These are phyloP conservation scores for Elsinoe necatrix DNA, from an alignment of 2,329 filamentous ascomycete genomes.

Conservation along the genomic window DNA sequence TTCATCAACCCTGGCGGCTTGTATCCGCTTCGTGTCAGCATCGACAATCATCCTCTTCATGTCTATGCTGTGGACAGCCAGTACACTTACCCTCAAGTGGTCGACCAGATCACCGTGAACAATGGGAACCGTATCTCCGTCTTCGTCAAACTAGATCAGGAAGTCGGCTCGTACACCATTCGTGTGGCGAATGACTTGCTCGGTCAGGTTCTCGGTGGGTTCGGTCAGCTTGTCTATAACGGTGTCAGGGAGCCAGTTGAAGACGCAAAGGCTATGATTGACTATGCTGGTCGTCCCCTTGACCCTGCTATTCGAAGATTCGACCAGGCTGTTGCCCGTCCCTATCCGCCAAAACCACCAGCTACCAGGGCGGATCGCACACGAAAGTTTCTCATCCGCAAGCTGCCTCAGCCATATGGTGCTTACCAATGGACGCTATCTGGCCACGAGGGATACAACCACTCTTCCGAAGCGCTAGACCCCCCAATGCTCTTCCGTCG, in stretches of 20 bases:
- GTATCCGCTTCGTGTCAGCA: constrained; percentile 13
- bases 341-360: constrained; percentile 18
- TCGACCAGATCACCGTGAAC: constrained; percentile 40
- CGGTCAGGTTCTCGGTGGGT: constrained; percentile 49
- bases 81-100: constrained; percentile 46
- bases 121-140: constrained; percentile 50
- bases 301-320: constrained; percentile 26
- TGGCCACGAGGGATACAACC: constrained; percentile 18
- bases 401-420: constrained; percentile 19
- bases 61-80: constrained; percentile 33
- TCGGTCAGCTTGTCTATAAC: constrained; percentile 42
- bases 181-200: constrained; percentile 38
- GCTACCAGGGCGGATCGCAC: constrained; percentile 18
- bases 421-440: constrained; percentile 21
- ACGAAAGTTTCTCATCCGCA: constrained; percentile 19
- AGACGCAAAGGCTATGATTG: constrained; percentile 37
- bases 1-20: constrained; percentile 14
- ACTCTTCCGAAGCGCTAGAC: constrained; percentile 17
- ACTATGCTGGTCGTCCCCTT: constrained; percentile 37
- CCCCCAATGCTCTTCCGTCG: constrained; percentile 18
- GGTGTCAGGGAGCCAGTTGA: constrained; percentile 19
- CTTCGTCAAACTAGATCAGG: constrained; percentile 39
- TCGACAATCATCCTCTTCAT: constrained; percentile 12
- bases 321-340: constrained; percentile 17
- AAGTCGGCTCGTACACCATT: constrained; percentile 41